phyloP scores from a whole-genome alignment of 1,284 basidiomycete species.

The Exobasidium cylindrosporum region DNA sequence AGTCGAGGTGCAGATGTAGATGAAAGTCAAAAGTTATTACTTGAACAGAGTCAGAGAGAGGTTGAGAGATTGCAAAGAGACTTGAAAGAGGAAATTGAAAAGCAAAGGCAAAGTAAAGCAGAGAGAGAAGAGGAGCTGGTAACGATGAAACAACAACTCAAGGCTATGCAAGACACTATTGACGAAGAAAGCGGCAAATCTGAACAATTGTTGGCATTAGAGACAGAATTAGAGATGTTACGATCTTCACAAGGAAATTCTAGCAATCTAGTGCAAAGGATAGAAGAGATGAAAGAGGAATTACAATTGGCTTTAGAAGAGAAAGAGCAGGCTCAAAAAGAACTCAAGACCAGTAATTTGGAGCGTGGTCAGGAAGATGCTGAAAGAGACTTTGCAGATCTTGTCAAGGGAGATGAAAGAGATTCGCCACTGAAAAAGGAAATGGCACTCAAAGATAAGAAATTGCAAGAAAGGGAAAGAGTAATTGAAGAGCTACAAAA shows the following conservation, averaged over 20 bases:
- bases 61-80: background rate
- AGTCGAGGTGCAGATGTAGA: constrained; percentile 13
- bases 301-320: background rate
- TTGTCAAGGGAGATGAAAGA: constrained; percentile 4
- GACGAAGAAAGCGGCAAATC: background rate
- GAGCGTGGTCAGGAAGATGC: constrained; percentile 23
- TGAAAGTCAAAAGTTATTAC: constrained; percentile 3
- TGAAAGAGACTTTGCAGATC: constrained; percentile 16
- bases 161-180: background rate
- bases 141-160: constrained; percentile 2
- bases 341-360: constrained; percentile 17
- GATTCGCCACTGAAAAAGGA: background rate
- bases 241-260: background rate
- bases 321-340: constrained; percentile 17
- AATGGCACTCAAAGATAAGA: background rate
- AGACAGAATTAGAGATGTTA: background rate
- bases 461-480: background rate
- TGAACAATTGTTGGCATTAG: background rate
- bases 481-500: background rate
- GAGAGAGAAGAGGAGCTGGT: constrained; percentile 8
- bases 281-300: constrained; percentile 3
- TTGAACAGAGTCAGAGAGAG: constrained; percentile 4
- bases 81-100: constrained; percentile 2
- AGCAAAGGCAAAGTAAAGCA: background rate
- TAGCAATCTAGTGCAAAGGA: constrained; percentile 4